These are phyloP conservation scores for Acer yangbiense DNA, from an alignment of 345 rosid species.

Conservation along the genomic window DNA sequence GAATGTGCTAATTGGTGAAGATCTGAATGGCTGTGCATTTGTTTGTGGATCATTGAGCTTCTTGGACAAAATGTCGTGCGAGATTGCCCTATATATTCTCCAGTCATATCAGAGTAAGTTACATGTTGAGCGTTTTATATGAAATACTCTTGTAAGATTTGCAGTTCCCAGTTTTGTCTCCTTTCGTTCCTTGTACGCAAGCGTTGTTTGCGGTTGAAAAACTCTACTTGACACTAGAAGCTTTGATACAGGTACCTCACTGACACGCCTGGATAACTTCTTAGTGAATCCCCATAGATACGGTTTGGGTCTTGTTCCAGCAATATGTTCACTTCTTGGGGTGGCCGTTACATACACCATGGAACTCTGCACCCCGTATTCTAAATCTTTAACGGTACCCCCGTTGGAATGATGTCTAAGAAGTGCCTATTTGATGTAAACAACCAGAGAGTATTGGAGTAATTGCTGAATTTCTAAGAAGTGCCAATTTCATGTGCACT, in stretches of 20 bases:
- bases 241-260: slow-evolving; percentile 51
- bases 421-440: neutral
- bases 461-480: neutral
- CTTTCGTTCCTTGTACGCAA: no score
- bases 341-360: slow-evolving; percentile 69
- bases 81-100: slow-evolving; percentile 74
- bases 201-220: no score
- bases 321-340: slow-evolving; percentile 72
- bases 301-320: slow-evolving; percentile 90
- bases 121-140: neutral
- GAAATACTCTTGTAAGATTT: slow-evolving; percentile 1
- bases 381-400: slow-evolving; percentile 60
- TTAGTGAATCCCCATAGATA: slow-evolving; percentile 39
- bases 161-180: neutral
- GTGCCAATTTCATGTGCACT: neutral
- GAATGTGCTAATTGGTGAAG: slow-evolving; percentile 76
- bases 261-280: slow-evolving; percentile 35
- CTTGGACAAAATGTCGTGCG: slow-evolving; percentile 92
- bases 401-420: slow-evolving; percentile 53
- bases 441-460: neutral
- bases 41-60: slow-evolving; percentile 96
- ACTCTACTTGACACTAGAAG: neutral
- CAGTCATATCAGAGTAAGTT: slow-evolving; percentile 89
- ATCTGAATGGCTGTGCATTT: slow-evolving; percentile 89
- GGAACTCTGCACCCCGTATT: slow-evolving; percentile 51